Evolutionary conservation across 805 yeast genomes (phyloP).

Genomic region (Lipomyces mesembrius): DNA sequence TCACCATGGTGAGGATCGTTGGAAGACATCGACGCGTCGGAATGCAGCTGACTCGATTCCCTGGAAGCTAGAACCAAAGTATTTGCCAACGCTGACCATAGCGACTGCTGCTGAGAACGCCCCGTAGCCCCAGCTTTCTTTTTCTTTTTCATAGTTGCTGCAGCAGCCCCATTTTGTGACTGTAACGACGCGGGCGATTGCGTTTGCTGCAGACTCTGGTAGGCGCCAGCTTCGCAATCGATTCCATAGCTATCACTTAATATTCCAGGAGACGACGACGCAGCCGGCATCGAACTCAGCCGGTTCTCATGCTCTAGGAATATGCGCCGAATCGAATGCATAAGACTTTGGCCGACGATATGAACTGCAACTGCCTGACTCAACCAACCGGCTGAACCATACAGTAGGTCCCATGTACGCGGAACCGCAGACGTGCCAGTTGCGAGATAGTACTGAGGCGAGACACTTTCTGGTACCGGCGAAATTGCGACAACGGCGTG

Average conservation of each 20-base stretch:
- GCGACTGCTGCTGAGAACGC: constrained; percentile 41
- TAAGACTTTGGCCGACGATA: constrained; percentile 43
- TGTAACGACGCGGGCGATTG: not conserved
- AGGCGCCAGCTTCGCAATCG: constrained; percentile 29
- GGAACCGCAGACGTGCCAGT: constrained; percentile 33
- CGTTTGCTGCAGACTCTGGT: not conserved
- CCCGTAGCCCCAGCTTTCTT: constrained; percentile 39
- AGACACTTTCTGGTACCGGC: constrained; percentile 12
- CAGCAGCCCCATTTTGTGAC: constrained; percentile 24
- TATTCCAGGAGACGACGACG: constrained; percentile 32
- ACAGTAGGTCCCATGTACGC: constrained; percentile 39
- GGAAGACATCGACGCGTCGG: not conserved
- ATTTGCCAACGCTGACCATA: constrained; percentile 47
- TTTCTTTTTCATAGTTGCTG: constrained; percentile 39
- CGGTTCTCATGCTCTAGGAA: constrained; percentile 39
- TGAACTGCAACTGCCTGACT: constrained; percentile 45
- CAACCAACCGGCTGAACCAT: constrained; percentile 42
- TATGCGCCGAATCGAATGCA: constrained; percentile 41
- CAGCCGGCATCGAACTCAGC: constrained; percentile 32
- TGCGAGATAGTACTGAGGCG: constrained; percentile 27
- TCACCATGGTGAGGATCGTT: constrained; percentile 8
- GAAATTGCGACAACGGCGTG: constrained; percentile 2
- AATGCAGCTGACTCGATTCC: constrained; percentile 38
- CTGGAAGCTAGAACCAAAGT: constrained; percentile 46
- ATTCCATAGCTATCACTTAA: constrained; percentile 32